Conservation (phyloP, 2,329 filamentous ascomycete genomes). For the Davidsoniella eucalypti region DNA sequence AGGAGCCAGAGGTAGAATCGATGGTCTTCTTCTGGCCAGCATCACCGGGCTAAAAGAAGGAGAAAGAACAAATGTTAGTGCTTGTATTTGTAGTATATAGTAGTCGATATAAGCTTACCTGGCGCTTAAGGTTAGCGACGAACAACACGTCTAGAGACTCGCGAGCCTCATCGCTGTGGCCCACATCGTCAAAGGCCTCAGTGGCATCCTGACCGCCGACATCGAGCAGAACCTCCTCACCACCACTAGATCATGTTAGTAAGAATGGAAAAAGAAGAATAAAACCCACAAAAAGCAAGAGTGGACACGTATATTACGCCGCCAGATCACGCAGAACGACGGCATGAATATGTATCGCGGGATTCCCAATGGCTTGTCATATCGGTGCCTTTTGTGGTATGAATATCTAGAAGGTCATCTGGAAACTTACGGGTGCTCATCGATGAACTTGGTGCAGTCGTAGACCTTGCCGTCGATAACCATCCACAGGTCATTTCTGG, state of each 20-base stretch:
- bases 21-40: constrained; percentile 49
- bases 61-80: too few species aligned
- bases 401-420: constrained; percentile 34
- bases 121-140: constrained; percentile 63
- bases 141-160: constrained; percentile 71
- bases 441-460: constrained; percentile 72
- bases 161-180: constrained; percentile 94
- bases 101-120: constrained; percentile 36
- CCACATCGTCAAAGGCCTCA: constrained; percentile 97
- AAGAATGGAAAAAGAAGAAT: background rate
- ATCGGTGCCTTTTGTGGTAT: background rate
- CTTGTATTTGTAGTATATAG: background rate
- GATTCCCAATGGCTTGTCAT: too few species aligned
- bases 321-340: background rate
- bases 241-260: constrained; percentile 46
- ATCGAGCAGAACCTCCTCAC: constrained; percentile 94
- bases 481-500: constrained; percentile 85
- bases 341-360: too few species aligned
- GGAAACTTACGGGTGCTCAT: constrained; percentile 74
- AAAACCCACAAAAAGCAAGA: too few species aligned
- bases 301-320: too few species aligned
- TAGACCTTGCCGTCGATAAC: constrained; percentile 97
- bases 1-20: constrained; percentile 30
- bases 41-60: constrained; percentile 50
- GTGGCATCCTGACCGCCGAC: constrained; percentile 91